Evolutionary conservation across 495 filamentous ascomycete species (phyloP).

Genomic region (Saxophila tyrrhenica): DNA sequence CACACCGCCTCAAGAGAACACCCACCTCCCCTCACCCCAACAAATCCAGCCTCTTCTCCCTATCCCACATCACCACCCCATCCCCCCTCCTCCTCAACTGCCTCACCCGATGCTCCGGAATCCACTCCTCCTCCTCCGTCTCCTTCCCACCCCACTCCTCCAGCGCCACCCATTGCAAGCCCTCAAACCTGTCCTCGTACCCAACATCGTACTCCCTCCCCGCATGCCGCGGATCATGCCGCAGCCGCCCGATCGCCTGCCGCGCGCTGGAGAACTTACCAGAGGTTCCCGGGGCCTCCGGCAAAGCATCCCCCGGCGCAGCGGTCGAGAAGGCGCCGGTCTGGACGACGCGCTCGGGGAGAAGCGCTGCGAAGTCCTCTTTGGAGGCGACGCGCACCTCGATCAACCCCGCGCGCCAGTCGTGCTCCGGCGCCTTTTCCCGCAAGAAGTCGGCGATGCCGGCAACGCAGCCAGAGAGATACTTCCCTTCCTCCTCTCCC

Average conservation of each 20-base stretch:
- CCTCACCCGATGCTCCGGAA: slow-evolving; percentile 10
- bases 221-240: slow-evolving; percentile 1
- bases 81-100: background rate
- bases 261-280: background rate
- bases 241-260: background rate
- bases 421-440: background rate
- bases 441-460: background rate
- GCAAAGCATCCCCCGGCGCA: background rate
- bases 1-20: background rate
- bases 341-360: background rate
- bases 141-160: slow-evolving; percentile 6
- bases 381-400: background rate
- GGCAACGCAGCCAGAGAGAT: background rate
- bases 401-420: background rate
- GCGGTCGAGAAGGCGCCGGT: background rate
- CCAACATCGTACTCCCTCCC: slow-evolving; percentile 9
- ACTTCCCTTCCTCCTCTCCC: background rate
- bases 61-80: slow-evolving; percentile 8
- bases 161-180: slow-evolving; percentile 4
- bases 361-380: no score
- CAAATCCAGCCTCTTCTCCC: slow-evolving; percentile 6
- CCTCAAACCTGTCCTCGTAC: slow-evolving; percentile 8
- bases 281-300: background rate
- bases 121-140: slow-evolving; percentile 12
- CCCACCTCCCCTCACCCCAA: background rate